Percentiles rank a stretch among this genome's conserved stretches.
Evolutionary conservation across 441 rosid species (phyloP).

Genomic region (Syzygium malaccense): DNA sequence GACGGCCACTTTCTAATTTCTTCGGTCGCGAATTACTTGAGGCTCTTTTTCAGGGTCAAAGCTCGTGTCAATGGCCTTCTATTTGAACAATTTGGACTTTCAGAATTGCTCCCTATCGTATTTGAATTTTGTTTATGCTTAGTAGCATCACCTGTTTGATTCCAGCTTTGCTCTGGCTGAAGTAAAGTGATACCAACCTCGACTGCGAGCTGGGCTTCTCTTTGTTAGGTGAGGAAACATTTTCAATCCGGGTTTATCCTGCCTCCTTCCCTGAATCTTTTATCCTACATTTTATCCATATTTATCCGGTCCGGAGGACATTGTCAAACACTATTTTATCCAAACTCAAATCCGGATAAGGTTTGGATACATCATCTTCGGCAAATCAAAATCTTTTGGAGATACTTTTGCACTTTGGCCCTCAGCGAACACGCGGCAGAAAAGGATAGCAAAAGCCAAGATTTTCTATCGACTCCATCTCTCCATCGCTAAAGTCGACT

Average conservation of each 20-base stretch:
- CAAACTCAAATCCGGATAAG: no score
- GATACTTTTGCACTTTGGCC: no score
- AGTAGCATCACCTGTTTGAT: conserved; percentile 19
- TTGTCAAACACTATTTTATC: no score
- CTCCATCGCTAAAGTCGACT: no score
- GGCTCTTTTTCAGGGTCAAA: conserved; percentile 33
- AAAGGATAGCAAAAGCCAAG: no score
- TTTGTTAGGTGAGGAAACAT: conserved; percentile 48
- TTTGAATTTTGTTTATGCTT: conserved; percentile 53
- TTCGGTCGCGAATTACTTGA: conserved; percentile 13
- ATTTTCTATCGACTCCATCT: no score
- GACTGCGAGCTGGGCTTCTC: conserved; percentile 31
- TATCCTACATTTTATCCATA: no score
- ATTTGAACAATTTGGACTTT: conserved; percentile 35
- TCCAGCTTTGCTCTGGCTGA: conserved; percentile 19
- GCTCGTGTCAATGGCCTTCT: conserved; percentile 56
- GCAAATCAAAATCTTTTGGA: no score
- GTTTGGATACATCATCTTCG: no score
- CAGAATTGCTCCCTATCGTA: conserved; percentile 67
- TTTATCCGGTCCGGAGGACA: rapidly evolving
- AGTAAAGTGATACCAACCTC: conserved; percentile 22
- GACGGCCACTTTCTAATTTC: conserved; percentile 25
- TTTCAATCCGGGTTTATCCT: conserved; percentile 7
- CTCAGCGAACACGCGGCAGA: no score
- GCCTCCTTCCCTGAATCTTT: no score